Conservation (phyloP, 148 eudicot species). For the Cornus suecica region DNA sequence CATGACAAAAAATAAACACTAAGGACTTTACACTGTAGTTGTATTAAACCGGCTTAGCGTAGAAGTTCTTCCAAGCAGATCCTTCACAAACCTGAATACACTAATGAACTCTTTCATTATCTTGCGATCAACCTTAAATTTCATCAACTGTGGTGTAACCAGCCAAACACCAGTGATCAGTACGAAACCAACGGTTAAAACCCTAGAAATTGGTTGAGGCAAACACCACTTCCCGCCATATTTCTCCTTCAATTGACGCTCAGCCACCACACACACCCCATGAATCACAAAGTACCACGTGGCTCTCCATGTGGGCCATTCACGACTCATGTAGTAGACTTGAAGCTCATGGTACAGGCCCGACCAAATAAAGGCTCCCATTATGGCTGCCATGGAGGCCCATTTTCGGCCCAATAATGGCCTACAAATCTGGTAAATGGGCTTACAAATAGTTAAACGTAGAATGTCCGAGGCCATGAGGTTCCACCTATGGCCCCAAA, state of each 20-base stretch:
- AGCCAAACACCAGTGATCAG: neutral
- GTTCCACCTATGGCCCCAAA: constrained; percentile 67
- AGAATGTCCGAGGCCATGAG: constrained; percentile 32
- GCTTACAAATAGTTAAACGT: constrained; percentile 21
- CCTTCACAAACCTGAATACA: neutral
- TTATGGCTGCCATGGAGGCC: constrained; percentile 34
- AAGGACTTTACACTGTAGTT: too few species aligned
- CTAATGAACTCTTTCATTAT: neutral
- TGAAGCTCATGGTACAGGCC: constrained; percentile 59
- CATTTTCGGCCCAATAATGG: constrained; percentile 24
- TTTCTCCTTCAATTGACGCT: constrained; percentile 22
- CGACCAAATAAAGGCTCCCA: constrained; percentile 36
- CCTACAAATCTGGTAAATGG: constrained; percentile 9
- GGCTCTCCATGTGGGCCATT: constrained; percentile 39
- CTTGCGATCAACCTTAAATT: neutral
- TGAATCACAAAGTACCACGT: constrained; percentile 51
- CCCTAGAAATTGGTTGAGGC: constrained; percentile 24
- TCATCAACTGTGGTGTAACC: neutral
- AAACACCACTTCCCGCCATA: constrained; percentile 19
- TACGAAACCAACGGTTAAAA: constrained; percentile 29
- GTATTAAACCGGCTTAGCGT: too few species aligned
- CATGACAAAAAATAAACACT: too few species aligned
- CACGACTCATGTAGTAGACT: constrained; percentile 27
- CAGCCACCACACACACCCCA: constrained; percentile 37
- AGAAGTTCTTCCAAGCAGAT: neutral